These are phyloP conservation scores for Grifola frondosa DNA, from an alignment of 1,284 basidiomycete species.

Conservation along the genomic window DNA sequence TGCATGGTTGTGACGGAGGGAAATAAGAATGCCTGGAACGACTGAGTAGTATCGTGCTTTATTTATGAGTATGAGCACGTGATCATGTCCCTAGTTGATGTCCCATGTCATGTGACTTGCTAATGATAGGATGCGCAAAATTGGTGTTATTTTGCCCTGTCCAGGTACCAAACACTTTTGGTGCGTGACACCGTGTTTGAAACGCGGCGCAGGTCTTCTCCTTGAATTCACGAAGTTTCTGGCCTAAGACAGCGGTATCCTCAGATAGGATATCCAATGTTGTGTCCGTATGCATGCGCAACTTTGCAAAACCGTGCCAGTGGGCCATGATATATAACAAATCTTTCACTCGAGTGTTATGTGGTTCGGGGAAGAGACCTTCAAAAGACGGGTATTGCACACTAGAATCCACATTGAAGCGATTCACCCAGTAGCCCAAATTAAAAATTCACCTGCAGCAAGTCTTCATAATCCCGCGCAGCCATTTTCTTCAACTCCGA, in stretches of 20 bases:
- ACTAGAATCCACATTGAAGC: slow-evolving; percentile 16
- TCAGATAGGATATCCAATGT: slow-evolving; percentile 18
- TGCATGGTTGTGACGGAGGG: no score
- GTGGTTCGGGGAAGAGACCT: slow-evolving; percentile 24
- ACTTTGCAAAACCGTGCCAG: slow-evolving; percentile 32
- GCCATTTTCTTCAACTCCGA: slow-evolving; percentile 30
- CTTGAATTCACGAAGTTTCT: slow-evolving; percentile 13
- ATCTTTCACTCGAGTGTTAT: slow-evolving; percentile 18
- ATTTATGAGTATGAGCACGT: no score
- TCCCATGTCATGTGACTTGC: no score
- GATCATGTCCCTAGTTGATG: no score
- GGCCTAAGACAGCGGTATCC: slow-evolving; percentile 18
- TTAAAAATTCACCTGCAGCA: slow-evolving; percentile 25
- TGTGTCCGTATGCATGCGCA: slow-evolving; percentile 29
- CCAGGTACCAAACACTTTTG: no score
- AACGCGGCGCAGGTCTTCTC: slow-evolving; percentile 15
- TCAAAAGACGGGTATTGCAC: slow-evolving; percentile 31
- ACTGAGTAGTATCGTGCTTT: no score
- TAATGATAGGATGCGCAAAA: no score
- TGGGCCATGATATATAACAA: slow-evolving; percentile 24
- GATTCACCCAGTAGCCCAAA: no score
- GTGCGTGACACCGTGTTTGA: no score
- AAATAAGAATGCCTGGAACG: no score
- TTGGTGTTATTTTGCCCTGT: no score
- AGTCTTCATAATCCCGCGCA: slow-evolving; percentile 28